Conservation (phyloP, 352 stramenopile species). For the Pythium monospermum region DNA sequence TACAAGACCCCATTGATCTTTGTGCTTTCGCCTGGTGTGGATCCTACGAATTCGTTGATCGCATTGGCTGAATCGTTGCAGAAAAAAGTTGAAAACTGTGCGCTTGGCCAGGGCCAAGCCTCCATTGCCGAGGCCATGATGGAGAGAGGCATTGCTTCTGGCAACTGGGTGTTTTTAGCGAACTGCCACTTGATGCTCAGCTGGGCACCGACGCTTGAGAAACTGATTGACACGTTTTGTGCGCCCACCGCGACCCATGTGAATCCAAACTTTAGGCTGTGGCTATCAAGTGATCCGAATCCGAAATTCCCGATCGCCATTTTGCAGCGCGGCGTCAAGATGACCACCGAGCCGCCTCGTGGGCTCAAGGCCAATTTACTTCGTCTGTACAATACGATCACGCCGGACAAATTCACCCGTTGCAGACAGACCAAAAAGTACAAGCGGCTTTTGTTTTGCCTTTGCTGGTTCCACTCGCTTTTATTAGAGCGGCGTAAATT, state of each 20-base stretch:
- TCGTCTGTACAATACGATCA: constrained; percentile 93
- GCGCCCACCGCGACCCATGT: constrained; percentile 42
- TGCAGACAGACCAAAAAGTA: constrained; percentile 88
- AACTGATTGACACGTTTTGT: constrained; percentile 90
- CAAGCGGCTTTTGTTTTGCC: constrained; percentile 90
- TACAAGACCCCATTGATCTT: constrained; percentile 94
- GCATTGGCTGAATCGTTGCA: constrained; percentile 74
- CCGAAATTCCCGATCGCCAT: constrained; percentile 95
- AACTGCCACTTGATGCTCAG: constrained; percentile 96
- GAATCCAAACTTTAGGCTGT: constrained; percentile 90
- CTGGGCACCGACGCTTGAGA: constrained; percentile 93
- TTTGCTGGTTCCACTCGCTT: constrained; percentile 96
- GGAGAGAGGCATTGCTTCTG: constrained; percentile 72
- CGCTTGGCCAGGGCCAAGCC: constrained; percentile 92
- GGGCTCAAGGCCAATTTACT: constrained; percentile 92
- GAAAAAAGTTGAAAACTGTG: constrained; percentile 89
- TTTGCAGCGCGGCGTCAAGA: constrained; percentile 94
- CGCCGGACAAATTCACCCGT: constrained; percentile 78
- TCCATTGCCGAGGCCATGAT: constrained; percentile 89
- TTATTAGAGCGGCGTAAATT: constrained; percentile 95
- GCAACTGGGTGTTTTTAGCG: constrained; percentile 94
- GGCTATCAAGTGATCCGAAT: constrained; percentile 91
- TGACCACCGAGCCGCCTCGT: constrained; percentile 94
- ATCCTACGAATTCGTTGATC: constrained; percentile 92
- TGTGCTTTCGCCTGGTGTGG: constrained; percentile 92